A percentile compares a stretch with the other conserved stretches of the same genome.
phyloP scores from a whole-genome alignment of 108 stramenopile species.

The Pelagomonas calceolata region DNA sequence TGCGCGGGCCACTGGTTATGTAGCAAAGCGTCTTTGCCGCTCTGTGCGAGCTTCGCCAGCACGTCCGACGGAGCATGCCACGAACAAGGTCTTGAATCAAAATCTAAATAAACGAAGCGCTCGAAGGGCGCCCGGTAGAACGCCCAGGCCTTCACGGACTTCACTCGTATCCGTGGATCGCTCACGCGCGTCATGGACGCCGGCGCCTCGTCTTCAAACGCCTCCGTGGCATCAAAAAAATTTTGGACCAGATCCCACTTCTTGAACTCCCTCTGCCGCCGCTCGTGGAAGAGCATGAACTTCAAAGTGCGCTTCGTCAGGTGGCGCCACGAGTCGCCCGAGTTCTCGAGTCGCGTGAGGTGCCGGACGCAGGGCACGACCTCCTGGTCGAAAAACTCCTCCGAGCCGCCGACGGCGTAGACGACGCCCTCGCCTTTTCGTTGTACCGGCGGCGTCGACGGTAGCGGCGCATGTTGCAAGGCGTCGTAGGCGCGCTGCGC shows the following conservation, averaged over 20 bases:
- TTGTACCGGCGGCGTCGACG: too few species aligned
- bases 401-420: not conserved
- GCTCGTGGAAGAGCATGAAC: not conserved
- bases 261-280: not conserved
- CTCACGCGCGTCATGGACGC: not conserved
- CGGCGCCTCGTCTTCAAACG: not conserved
- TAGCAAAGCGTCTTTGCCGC: not conserved
- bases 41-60: not conserved
- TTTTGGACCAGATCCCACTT: not conserved
- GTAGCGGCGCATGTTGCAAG: too few species aligned
- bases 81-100: not conserved
- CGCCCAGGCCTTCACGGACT: not conserved
- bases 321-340: too few species aligned
- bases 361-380: not conserved
- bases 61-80: not conserved
- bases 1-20: not conserved
- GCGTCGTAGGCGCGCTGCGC: too few species aligned
- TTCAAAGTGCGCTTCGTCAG: not conserved
- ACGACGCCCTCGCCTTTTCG: not conserved
- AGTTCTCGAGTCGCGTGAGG: not conserved
- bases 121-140: not conserved
- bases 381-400: not conserved
- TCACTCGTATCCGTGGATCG: not conserved
- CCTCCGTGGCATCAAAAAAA: not conserved
- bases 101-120: not conserved